Evolutionary conservation across 208 protist species (phyloP), one percentile per base, ranked within the genome.

Genomic region (Trypanosoma brucei): DNA sequence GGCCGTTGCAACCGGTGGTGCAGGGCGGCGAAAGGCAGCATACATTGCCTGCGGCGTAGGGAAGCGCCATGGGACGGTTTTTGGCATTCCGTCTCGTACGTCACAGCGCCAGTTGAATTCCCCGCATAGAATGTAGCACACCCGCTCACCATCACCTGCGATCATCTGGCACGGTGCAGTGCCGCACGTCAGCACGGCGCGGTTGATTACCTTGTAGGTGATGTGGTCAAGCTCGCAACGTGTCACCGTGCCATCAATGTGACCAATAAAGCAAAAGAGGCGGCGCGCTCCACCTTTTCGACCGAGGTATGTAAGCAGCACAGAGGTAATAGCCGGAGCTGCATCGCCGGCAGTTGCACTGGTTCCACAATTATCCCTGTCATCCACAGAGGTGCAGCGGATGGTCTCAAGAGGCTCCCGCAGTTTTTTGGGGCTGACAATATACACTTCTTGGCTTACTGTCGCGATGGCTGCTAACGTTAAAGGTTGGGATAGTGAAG

Each of bases 21-120:
- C 22, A 42, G 84, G 83, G 31, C 74, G 64, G 37, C 78, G 76
- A 55, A 89, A 91, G 1, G 75, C 49, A 5, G 87, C 81, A 39
- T 91, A 93, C 49, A 76, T 70, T 40, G 34, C 70, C 51, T 83
- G 87, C 36, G 65, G 75, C 0, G 44, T 52, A 1, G 87, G 78
- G 55, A 91, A 93, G 45, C 79, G 81, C 80, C 79, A 91, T 34
- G 87, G 87, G 14, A 85, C 75, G 45, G 86, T 68, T 69, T 87
- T 91, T 14, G 78, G 58, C 8, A 74, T 59, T 0, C 78, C 82
- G 36, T 84, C 78, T 11, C 71, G 70, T 44, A 86, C 62, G 49
- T 81, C 75, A 62, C 83, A 91, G 11, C 87, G 83, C 84, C 87
- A 93, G 40, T 77, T 77, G 45, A 83, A 76, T 31, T 73, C 63